Conservation (phyloP, 2,329 filamentous ascomycete species). For the Arthrobotrys sinensis region DNA sequence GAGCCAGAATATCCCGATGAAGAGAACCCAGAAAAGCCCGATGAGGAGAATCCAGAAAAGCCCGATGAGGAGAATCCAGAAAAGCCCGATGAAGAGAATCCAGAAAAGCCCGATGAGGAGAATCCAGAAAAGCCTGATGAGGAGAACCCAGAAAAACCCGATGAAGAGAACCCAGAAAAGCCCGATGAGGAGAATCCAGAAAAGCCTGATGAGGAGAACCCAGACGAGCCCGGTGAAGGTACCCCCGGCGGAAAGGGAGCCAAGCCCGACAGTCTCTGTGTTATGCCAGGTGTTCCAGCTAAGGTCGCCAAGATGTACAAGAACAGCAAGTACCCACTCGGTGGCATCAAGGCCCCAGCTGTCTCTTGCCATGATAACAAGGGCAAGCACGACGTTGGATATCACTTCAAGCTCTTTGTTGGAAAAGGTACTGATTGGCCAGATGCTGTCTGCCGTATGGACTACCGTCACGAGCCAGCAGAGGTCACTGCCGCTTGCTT, state of each 20-base stretch:
- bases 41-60: too few relatives aligned
- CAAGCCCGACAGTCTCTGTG: constrained; percentile 11
- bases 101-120: background rate
- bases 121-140: too few relatives aligned
- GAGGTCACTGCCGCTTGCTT: background rate
- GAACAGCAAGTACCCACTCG: constrained; percentile 26
- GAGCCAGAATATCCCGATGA: too few relatives aligned
- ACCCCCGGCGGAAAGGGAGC: background rate
- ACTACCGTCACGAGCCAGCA: background rate
- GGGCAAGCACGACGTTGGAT: background rate
- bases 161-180: background rate
- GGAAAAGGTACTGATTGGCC: background rate
- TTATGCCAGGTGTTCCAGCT: constrained; percentile 9
- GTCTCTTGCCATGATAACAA: constrained; percentile 5
- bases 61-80: too few relatives aligned
- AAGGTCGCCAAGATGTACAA: background rate
- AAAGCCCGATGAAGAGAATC: background rate
- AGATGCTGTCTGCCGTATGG: background rate
- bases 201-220: background rate
- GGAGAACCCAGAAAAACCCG: too few relatives aligned
- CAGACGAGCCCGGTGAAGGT: background rate
- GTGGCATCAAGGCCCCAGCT: constrained; percentile 8
- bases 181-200: background rate
- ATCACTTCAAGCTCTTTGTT: constrained; percentile 3
- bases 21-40: too few relatives aligned